Percentiles rank a stretch among this genome's conserved stretches.
Evolutionary conservation across 805 yeast genomes (phyloP).

Genomic region (Barnettozyma californica): DNA sequence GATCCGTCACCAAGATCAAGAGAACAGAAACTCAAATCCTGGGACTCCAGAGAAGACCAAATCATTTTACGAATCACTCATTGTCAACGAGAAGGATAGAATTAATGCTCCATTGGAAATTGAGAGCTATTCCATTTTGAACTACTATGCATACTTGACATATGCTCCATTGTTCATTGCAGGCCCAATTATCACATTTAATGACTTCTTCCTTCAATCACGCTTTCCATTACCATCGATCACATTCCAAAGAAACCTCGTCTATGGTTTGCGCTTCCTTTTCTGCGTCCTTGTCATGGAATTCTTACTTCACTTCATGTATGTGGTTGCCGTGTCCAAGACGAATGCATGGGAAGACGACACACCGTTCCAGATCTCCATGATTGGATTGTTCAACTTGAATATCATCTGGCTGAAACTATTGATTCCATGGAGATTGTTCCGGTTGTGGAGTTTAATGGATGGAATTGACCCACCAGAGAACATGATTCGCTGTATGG

Average conservation of each 20-base stretch:
- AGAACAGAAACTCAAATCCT: conserved; percentile 18
- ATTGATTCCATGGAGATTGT: conserved; percentile 92
- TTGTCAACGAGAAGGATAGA: conserved; percentile 57
- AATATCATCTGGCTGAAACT: conserved; percentile 91
- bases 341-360: conserved; percentile 86
- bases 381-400: conserved; percentile 88
- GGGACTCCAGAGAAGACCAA: conserved; percentile 14
- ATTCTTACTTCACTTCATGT: conserved; percentile 75
- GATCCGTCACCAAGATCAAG: conserved; percentile 15
- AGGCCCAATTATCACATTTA: conserved; percentile 91
- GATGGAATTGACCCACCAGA: conserved; percentile 97
- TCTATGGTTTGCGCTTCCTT: conserved; percentile 62
- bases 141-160: conserved; percentile 69
- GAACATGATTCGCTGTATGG: conserved; percentile 94
- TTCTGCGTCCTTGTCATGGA: conserved; percentile 87
- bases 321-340: conserved; percentile 90
- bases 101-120: conserved; percentile 57
- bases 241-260: conserved; percentile 41
- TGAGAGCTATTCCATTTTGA: conserved; percentile 53
- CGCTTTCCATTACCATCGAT: conserved; percentile 56
- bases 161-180: conserved; percentile 92
- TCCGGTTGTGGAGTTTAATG: conserved; percentile 86
- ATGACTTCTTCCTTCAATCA: conserved; percentile 81
- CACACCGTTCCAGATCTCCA: conserved; percentile 87
- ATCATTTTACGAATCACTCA: conserved; percentile 11